Percentiles rank a stretch among this genome's conserved stretches.
Evolutionary conservation across 1,284 basidiomycete species (phyloP).

Genomic region (Neonothopanus nambi): DNA sequence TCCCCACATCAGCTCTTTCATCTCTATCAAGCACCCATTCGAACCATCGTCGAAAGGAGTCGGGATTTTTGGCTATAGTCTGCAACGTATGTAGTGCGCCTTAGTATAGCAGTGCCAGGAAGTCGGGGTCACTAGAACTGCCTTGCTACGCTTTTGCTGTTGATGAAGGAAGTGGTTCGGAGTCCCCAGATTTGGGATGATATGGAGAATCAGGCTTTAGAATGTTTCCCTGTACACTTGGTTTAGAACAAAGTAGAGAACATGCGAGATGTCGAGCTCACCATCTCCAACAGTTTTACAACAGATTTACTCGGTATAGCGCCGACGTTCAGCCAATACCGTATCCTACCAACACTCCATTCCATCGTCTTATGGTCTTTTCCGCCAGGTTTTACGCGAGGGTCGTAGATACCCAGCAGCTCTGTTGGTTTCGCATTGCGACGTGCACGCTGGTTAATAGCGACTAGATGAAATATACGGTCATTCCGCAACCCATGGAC

Average conservation of each 20-base stretch:
- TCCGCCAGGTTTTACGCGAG: conserved; percentile 47
- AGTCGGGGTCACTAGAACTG: not conserved
- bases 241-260: conserved; percentile 1
- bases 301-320: conserved; percentile 83
- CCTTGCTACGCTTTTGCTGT: not conserved
- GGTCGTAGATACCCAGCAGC: conserved; percentile 87
- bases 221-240: conserved; percentile 36
- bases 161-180: conserved; percentile 16
- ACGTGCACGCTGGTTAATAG: conserved; percentile 72
- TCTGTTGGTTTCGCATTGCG: conserved; percentile 92
- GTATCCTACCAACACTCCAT: conserved; percentile 90
- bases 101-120: conserved; percentile 9
- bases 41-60: not conserved
- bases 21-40: too few relatives aligned
- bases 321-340: conserved; percentile 86
- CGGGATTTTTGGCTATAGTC: not conserved
- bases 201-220: conserved; percentile 54
- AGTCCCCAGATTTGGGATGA: conserved; percentile 34
- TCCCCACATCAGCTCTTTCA: too few relatives aligned
- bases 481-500: conserved; percentile 81
- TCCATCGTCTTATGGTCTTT: conserved; percentile 73
- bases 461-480: conserved; percentile 88
- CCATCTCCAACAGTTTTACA: conserved; percentile 77
- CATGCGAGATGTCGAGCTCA: conserved; percentile 29
- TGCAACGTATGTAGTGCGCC: too few relatives aligned